These are phyloP conservation scores for Mycena amicta DNA, from an alignment of 768 basidiomycete species.

Conservation along the genomic window DNA sequence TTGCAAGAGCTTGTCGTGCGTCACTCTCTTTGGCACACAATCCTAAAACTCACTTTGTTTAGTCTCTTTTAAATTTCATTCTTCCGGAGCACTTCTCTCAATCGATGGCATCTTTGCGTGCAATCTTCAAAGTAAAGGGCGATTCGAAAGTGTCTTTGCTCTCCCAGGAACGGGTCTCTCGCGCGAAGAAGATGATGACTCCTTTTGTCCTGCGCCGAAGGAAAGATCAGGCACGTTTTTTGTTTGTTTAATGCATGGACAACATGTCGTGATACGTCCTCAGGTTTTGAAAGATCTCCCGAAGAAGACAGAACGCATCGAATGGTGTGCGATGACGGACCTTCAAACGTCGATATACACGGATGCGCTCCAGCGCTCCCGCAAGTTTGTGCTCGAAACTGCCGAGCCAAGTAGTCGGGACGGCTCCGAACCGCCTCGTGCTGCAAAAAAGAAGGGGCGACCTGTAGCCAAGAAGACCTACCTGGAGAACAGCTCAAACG, in stretches of 20 bases:
- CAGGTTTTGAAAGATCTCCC: constrained; percentile 92
- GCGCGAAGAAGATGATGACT: constrained; percentile 99
- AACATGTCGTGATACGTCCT: too few relatives aligned
- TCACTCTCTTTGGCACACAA: constrained; percentile 18
- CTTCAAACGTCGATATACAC: constrained; percentile 83
- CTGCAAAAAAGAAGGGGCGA: constrained; percentile 45
- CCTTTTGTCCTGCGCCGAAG: constrained; percentile 96
- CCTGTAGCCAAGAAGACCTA: constrained; percentile 52
- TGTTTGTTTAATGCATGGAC: too few relatives aligned
- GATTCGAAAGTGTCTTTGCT: constrained; percentile 86
- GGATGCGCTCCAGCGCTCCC: constrained; percentile 82
- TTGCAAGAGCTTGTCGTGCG: constrained; percentile 86
- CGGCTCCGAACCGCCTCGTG: constrained; percentile 21
- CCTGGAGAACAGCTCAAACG: constrained; percentile 84
- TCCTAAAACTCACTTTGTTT: constrained; percentile 13
- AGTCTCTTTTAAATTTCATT: constrained; percentile 99
- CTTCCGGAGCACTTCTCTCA: constrained; percentile 86
- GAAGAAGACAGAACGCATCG: constrained; percentile 88
- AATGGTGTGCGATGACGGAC: constrained; percentile 92
- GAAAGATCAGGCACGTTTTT: too few relatives aligned
- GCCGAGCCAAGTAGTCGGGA: constrained; percentile 31
- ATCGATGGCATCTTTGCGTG: constrained; percentile 76
- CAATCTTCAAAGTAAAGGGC: constrained; percentile 97
- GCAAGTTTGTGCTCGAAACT: constrained; percentile 72
- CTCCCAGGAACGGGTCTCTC: constrained; percentile 88